Conservation (phyloP, 257 asterid genomes). For the Solanum gandarillasii region DNA sequence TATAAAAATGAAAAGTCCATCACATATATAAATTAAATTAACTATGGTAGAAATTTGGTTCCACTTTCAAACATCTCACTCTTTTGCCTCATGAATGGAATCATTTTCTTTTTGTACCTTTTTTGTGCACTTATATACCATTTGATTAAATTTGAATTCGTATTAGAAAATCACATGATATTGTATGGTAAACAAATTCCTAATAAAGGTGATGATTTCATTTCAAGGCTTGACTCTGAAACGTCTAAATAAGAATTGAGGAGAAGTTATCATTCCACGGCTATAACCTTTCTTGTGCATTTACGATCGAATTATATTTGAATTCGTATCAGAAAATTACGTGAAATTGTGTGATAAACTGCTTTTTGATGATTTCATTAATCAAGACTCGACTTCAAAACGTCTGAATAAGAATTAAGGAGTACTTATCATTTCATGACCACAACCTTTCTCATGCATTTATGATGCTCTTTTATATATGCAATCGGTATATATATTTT, state of each 20-base stretch:
- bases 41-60: neutral
- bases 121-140: no score
- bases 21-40: neutral
- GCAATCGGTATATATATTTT: no score
- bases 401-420: neutral
- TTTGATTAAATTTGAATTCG: no score
- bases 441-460: neutral
- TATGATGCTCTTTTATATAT: neutral
- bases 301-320: rapidly evolving
- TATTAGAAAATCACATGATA: no score
- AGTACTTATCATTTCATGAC: neutral
- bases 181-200: neutral
- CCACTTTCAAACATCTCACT: neutral
- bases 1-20: neutral
- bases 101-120: neutral
- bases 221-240: no score
- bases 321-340: no score
- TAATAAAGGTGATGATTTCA: neutral
- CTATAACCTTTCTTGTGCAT: rapidly evolving
- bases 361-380: no score
- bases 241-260: neutral
- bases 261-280: no score
- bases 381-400: neutral
- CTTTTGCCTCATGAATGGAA: neutral
- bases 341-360: neutral